Evolutionary conservation across 805 yeast genomes (phyloP), one percentile per base, ranked within the genome.

Genomic region (Debaryomyces hansenii): DNA sequence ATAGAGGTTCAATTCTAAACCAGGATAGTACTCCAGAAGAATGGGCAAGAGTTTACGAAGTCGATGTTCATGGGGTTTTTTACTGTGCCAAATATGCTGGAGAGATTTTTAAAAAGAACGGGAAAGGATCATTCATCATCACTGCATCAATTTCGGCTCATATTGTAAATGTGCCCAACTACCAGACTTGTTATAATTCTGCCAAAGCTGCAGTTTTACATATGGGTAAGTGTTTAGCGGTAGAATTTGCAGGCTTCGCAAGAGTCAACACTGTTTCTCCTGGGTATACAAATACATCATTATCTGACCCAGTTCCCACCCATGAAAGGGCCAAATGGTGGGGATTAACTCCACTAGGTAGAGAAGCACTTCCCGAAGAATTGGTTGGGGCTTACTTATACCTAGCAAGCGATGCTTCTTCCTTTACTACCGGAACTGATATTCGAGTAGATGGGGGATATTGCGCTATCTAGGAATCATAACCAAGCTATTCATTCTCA

Each of bases 221-320:
- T 21, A 21, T 21, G 7, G 7, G 7, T 5, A 21, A 21, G 24
- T 21, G 24, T 5, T 21, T 5, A 5, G 66, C n/a, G n/a, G 63
- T 62, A 20, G 67, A 62, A 50, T 62, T 66, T 66, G 66, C 67
- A 11, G 49, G 81, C 0, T 64, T 66, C 39, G 64, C 57, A 37
- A 49, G 68, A 43, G 62, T 59, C 48, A 63, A 63, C 59, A 49
- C 64, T 34, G 46, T 63, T 15, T 60, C 65, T 5, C 68, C 68
- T 10, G 68, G 68, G 20, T 63, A 63, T 8, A 35, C 38, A 4
- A 35, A 35, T 16, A 35, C 38, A 10, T 20, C 38, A 11, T 20
- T 35, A 16, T 35, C 50, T 12, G 51, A 50, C 7, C 38, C 56
- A 55, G 9, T 51, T 53, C 35, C 46, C 10, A 15, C 33, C 3